A percentile compares a stretch with the other conserved stretches of the same genome.
Evolutionary conservation across 495 filamentous ascomycete species (phyloP).

Genomic region (Penicillium robsamsonii): DNA sequence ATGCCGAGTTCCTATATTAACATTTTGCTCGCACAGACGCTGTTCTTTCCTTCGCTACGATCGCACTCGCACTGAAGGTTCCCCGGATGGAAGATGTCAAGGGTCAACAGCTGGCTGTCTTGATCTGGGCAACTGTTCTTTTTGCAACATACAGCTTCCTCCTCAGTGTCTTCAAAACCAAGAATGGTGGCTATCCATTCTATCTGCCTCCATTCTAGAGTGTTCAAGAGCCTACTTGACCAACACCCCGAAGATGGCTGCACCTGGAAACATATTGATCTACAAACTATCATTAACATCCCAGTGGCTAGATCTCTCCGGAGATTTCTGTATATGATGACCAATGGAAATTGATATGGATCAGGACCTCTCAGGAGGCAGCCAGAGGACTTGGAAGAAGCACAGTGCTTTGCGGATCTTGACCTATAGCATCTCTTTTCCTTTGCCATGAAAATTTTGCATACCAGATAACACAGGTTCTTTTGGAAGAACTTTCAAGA

Average conservation of each 20-base stretch:
- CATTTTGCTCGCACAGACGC: slow-evolving; percentile 61
- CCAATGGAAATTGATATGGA: neutral
- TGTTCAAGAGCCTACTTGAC: slow-evolving; percentile 51
- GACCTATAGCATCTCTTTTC: neutral
- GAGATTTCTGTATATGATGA: neutral
- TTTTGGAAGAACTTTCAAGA: neutral
- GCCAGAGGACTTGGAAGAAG: neutral
- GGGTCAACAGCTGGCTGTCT: slow-evolving; percentile 75
- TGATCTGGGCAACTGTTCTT: slow-evolving; percentile 78
- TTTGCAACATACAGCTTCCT: slow-evolving; percentile 89
- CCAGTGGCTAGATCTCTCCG: neutral
- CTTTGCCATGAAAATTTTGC: neutral
- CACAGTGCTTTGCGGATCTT: neutral
- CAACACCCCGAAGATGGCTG: neutral
- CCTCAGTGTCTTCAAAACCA: slow-evolving; percentile 86
- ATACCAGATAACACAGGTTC: neutral
- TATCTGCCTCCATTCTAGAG: slow-evolving; percentile 82
- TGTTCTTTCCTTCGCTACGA: slow-evolving; percentile 85
- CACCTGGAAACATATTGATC: neutral
- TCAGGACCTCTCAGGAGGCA: neutral
- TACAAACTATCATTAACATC: neutral
- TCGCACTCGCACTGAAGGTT: slow-evolving; percentile 85
- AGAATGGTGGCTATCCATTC: slow-evolving; percentile 96
- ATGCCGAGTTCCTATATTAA: slow-evolving; percentile 10
- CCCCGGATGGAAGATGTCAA: slow-evolving; percentile 78